Evolutionary conservation across 345 rosid genomes (phyloP).

Genomic region (Brassica napus): DNA sequence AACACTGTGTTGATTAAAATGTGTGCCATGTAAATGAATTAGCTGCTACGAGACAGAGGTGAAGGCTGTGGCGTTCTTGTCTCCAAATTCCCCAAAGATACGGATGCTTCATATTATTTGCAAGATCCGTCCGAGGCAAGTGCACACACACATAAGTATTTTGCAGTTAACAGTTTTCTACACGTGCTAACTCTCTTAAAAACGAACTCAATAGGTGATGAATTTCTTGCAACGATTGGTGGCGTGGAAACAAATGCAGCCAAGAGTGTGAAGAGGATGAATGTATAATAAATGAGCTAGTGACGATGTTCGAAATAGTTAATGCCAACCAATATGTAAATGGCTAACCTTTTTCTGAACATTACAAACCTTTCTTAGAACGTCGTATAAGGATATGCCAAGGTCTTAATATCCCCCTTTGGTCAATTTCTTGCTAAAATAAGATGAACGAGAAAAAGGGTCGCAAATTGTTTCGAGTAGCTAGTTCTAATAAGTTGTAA

Average conservation of each 20-base stretch:
- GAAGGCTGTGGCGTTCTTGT: slow-evolving; percentile 93
- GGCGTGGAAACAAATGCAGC: slow-evolving; percentile 51
- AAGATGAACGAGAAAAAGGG: slow-evolving; percentile 10
- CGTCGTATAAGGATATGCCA: slow-evolving; percentile 24
- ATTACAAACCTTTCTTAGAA: slow-evolving; percentile 11
- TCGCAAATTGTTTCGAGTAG: background rate
- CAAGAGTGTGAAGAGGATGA: slow-evolving; percentile 21
- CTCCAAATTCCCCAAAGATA: slow-evolving; percentile 82
- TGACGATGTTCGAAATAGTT: slow-evolving; percentile 11
- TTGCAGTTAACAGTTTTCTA: background rate
- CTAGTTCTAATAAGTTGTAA: slow-evolving; percentile 8
- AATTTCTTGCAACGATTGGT: slow-evolving; percentile 58
- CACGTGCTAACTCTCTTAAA: slow-evolving; percentile 6
- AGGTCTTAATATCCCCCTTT: slow-evolving; percentile 1
- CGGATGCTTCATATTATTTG: slow-evolving; percentile 76
- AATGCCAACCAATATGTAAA: slow-evolving; percentile 19
- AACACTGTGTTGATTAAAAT: background rate
- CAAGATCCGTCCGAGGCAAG: slow-evolving; percentile 73
- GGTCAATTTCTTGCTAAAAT: slow-evolving; percentile 20
- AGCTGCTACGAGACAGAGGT: slow-evolving; percentile 72
- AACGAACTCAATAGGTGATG: slow-evolving; percentile 52
- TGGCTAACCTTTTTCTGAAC: background rate
- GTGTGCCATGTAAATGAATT: slow-evolving; percentile 6
- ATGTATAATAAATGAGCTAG: background rate
- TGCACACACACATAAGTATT: background rate